Evolutionary conservation across 1,284 basidiomycete species (phyloP), one percentile per base, ranked within the genome.

Genomic region (Ustilago nuda): DNA sequence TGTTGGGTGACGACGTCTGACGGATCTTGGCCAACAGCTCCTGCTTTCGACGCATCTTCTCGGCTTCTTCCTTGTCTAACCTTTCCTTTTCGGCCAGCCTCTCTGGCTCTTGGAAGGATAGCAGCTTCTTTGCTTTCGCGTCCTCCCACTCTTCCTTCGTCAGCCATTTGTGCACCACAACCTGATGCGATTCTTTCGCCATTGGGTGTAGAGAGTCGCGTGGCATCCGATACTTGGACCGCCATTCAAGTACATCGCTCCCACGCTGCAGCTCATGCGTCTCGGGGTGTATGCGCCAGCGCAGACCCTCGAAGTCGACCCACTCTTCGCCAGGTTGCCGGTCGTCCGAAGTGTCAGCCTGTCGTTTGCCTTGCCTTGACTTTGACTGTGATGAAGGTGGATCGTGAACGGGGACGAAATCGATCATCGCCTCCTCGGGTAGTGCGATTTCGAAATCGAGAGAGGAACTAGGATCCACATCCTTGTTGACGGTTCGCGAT

Each of bases 71-170:
- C 39, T 70, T 66, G 27, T 69, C 63, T 33, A 56, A 57, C 50
- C 35, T 58, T 15, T 80, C 71, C 33, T 61, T 62, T 50, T 77
- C 78, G 0, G 60, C 58, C 6, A 72, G 51, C 11, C 79, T 58
- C 39, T 81, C 79, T 6, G 61, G 52, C 45, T 84, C 77, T 53
- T 84, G 82, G 62, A 75, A 81, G 2, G 67, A 61, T 4, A 84
- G 66, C 15, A 72, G 63, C 60, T 83, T 84, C 48, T 79, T 68
- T 1, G 70, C 64, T 45, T 76, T 76, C 17, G 74, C 73, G 9
- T 83, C 82, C 32, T 83, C 80, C 74, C 80, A 84, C 39, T 82
- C 80, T 0, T 72, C 67, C 51, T 82, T 78, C 9, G 76, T 79
- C 8, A 84, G 59, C 61, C 76, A 84, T 58, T 71, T 72, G 54